Percentiles rank a stretch among this genome's conserved stretches.
Conservation (phyloP, 2,329 filamentous ascomycete genomes). For the Amauroascus verrucosus region DNA sequence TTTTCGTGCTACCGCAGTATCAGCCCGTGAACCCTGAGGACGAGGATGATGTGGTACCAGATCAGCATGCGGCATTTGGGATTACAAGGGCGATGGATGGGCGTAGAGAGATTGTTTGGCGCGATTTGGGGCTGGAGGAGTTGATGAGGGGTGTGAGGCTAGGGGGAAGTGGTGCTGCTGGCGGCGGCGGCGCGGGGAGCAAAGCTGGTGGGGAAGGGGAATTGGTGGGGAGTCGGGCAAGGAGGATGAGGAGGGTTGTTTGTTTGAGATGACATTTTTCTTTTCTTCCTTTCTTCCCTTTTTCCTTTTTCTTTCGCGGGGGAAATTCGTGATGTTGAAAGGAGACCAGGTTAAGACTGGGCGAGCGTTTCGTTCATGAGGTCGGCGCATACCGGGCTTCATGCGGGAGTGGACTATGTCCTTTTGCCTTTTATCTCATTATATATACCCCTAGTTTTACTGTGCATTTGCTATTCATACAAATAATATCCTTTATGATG, state of each 20-base stretch:
- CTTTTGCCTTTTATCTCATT: no score
- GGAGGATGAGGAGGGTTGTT: slow-evolving; percentile 31
- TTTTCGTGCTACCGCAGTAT: slow-evolving; percentile 50
- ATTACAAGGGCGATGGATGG: slow-evolving; percentile 53
- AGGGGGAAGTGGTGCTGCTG: neutral
- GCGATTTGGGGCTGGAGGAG: slow-evolving; percentile 47
- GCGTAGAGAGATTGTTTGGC: slow-evolving; percentile 46
- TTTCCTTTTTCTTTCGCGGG: no score
- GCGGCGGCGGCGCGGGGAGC: slow-evolving; percentile 15
- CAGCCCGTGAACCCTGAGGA: slow-evolving; percentile 57
- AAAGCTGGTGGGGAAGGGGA: slow-evolving; percentile 19
- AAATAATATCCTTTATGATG: neutral
- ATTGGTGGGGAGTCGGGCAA: slow-evolving; percentile 23
- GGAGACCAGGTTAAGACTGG: no score
- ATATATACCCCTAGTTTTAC: no score
- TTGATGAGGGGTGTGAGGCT: slow-evolving; percentile 32
- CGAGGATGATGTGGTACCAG: slow-evolving; percentile 56
- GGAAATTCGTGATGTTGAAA: no score
- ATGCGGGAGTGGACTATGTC: no score
- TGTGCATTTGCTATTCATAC: neutral
- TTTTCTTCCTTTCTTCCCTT: no score
- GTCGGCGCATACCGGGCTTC: no score
- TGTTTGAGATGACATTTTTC: slow-evolving; percentile 26
- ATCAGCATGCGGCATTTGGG: slow-evolving; percentile 58
- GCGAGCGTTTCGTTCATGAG: no score